Conservation (phyloP, 108 stramenopile genomes). For the Cyclotella baltica region DNA sequence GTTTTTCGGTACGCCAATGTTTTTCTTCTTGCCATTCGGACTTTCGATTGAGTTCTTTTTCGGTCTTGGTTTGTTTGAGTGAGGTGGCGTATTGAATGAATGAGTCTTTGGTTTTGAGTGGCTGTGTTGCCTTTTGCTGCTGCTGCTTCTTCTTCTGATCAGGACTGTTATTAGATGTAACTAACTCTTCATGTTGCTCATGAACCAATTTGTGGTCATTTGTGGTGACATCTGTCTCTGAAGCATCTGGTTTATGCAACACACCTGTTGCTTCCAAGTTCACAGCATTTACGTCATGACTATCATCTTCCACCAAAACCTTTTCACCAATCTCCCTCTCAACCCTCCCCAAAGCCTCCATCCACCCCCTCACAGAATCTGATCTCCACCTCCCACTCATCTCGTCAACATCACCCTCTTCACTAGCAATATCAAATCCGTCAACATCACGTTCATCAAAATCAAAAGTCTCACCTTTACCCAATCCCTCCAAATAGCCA, state of each 20-base stretch:
- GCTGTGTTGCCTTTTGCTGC: neutral
- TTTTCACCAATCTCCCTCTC: conserved; percentile 6
- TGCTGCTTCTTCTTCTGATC: neutral
- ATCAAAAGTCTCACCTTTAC: conserved; percentile 45
- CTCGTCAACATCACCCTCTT: neutral
- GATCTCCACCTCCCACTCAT: neutral
- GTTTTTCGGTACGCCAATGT: conserved; percentile 21
- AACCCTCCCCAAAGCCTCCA: neutral
- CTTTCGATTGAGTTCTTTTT: conserved; percentile 22
- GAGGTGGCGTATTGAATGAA: neutral
- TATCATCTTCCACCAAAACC: neutral
- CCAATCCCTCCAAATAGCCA: conserved; percentile 33
- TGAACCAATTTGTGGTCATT: neutral
- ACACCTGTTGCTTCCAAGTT: neutral
- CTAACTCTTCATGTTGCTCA: neutral
- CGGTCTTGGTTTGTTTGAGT: conserved; percentile 9
- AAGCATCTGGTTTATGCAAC: no score
- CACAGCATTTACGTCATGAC: neutral
- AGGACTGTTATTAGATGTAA: neutral
- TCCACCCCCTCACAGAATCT: neutral
- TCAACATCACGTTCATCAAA: no score
- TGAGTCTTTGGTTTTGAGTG: neutral
- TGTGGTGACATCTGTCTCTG: neutral
- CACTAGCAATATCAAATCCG: neutral
- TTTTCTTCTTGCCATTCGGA: conserved; percentile 34